Conservation (phyloP, 441 rosid species). For the Gossypium gossypioides region DNA sequence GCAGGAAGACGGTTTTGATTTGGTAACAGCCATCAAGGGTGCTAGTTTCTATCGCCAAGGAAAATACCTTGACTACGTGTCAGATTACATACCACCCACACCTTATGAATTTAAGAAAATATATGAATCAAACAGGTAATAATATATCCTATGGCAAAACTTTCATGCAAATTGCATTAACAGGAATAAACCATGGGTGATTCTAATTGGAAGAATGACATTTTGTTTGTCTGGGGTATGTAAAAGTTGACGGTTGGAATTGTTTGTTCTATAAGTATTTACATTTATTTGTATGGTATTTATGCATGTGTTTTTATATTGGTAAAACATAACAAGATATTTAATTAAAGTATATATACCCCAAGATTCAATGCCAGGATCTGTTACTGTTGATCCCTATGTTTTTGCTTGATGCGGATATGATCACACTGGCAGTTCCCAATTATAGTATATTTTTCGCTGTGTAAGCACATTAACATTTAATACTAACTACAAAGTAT, state of each 20-base stretch:
- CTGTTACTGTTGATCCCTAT: not conserved
- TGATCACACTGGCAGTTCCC: not conserved
- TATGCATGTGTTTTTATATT: too few relatives aligned
- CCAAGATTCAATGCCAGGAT: too few relatives aligned
- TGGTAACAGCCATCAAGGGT: slow-evolving; percentile 43
- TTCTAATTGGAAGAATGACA: not conserved
- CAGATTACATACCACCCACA: slow-evolving; percentile 56
- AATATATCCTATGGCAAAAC: not conserved
- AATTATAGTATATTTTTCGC: not conserved
- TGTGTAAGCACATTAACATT: not conserved
- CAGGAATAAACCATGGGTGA: not conserved
- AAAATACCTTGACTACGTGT: slow-evolving; percentile 27
- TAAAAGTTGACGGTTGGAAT: not conserved
- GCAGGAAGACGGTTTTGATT: slow-evolving; percentile 54
- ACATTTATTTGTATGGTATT: too few relatives aligned
- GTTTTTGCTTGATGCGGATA: not conserved
- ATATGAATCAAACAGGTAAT: slow-evolving; percentile 26
- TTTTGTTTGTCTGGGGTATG: not conserved
- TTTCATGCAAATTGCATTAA: not conserved
- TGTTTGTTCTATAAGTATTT: too few relatives aligned
- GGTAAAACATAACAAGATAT: too few relatives aligned
- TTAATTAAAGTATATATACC: too few relatives aligned
- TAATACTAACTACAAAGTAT: slow-evolving; percentile 3
- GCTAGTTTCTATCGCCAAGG: slow-evolving; percentile 47
- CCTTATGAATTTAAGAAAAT: slow-evolving; percentile 38